These are phyloP conservation scores for Cymodocea nodosa DNA, from an alignment of 116 monocot genomes.

Conservation along the genomic window DNA sequence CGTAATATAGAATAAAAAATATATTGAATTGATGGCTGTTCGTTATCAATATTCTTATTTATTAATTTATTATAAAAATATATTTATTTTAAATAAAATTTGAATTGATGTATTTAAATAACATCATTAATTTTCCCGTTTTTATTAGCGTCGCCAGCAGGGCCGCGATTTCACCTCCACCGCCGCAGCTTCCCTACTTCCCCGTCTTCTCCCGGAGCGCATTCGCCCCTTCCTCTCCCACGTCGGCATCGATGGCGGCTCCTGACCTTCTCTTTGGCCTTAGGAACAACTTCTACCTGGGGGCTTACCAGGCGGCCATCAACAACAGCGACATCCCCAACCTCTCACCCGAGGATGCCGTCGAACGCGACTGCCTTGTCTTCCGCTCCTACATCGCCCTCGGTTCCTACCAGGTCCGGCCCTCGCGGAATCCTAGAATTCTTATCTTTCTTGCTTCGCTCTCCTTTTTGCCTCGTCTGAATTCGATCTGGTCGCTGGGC, in stretches of 20 bases:
- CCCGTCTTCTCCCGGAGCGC: not conserved
- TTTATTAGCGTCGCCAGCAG: no score
- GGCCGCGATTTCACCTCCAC: no score
- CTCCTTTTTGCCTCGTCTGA: no score
- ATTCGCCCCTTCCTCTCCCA: not conserved
- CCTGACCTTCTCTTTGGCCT: conserved; percentile 86
- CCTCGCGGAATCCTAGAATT: not conserved
- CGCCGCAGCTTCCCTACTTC: not conserved
- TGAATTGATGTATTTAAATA: no score
- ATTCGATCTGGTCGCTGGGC: no score
- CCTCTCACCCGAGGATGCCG: conserved; percentile 54
- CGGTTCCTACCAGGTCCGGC: conserved; percentile 61
- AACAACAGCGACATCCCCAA: conserved; percentile 62
- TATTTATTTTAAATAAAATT: no score
- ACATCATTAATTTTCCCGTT: no score
- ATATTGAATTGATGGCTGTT: no score
- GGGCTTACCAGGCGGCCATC: conserved; percentile 84
- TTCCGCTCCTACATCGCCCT: conserved; percentile 88
- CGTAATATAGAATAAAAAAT: no score
- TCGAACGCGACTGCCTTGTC: conserved; percentile 76
- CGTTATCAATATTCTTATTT: no score
- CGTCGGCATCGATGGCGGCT: conserved; percentile 19
- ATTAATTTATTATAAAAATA: no score
- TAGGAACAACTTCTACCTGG: conserved; percentile 87
- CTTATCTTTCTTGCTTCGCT: not conserved